A percentile compares a stretch with the other conserved stretches of the same genome.
phyloP scores from a whole-genome alignment of 768 basidiomycete genomes.

The Podaxis pistillaris region DNA sequence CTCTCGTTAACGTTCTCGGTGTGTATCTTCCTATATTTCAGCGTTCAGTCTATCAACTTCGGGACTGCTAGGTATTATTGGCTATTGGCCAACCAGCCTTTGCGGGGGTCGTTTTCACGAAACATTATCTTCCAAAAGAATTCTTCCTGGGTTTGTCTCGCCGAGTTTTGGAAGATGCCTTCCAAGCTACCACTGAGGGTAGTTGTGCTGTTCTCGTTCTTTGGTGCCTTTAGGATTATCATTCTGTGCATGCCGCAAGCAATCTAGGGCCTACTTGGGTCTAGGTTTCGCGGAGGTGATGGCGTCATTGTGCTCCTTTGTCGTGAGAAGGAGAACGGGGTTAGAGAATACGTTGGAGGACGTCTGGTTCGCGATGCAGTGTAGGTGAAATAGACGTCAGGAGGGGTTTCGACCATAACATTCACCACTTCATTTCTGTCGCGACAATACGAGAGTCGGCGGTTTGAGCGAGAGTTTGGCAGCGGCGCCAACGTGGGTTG shows the following conservation, averaged over 20 bases:
- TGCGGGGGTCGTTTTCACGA: constrained; percentile 54
- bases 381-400: no score
- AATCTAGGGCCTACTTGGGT: constrained; percentile 41
- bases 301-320: no score
- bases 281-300: no score
- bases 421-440: no score
- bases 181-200: constrained; percentile 56
- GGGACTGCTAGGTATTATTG: constrained; percentile 34
- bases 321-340: no score
- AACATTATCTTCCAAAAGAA: constrained; percentile 64
- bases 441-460: no score
- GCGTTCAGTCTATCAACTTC: not conserved
- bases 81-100: constrained; percentile 63
- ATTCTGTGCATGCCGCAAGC: constrained; percentile 70
- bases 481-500: no score
- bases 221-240: constrained; percentile 52
- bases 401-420: no score
- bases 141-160: constrained; percentile 47
- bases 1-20: constrained; percentile 66
- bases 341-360: no score
- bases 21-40: constrained; percentile 26
- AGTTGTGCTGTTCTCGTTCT: constrained; percentile 54
- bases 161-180: constrained; percentile 53
- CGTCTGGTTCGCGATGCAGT: no score
- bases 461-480: no score